Evolutionary conservation across 352 stramenopile species (phyloP).

Genomic region (Globisporangium paddicum): DNA sequence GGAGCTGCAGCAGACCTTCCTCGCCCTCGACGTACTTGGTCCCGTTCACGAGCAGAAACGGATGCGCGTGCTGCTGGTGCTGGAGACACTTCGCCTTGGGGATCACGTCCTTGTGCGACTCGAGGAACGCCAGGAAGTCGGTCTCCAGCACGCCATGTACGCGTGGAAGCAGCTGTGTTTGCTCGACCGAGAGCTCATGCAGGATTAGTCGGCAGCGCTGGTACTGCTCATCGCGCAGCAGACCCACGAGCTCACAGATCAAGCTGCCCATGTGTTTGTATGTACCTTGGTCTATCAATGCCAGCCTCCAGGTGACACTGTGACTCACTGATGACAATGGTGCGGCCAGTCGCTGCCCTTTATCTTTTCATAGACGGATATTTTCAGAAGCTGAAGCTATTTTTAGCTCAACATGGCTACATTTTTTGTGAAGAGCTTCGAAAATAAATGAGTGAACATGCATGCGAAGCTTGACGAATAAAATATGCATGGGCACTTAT

Average conservation of each 20-base stretch:
- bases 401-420: neutral
- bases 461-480: neutral
- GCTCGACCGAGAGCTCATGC: slow-evolving; percentile 46
- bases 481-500: neutral
- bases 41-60: slow-evolving; percentile 51
- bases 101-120: slow-evolving; percentile 26
- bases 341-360: neutral
- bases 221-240: slow-evolving; percentile 50
- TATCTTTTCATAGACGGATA: no score
- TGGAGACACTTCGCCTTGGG: slow-evolving; percentile 19
- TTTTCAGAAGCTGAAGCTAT: no score
- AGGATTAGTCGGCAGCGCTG: slow-evolving; percentile 59
- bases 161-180: slow-evolving; percentile 46
- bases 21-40: slow-evolving; percentile 44
- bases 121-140: slow-evolving; percentile 48
- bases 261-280: slow-evolving; percentile 18
- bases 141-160: slow-evolving; percentile 42
- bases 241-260: slow-evolving; percentile 53
- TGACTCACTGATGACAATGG: neutral
- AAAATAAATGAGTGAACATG: neutral
- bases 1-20: slow-evolving; percentile 50
- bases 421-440: neutral
- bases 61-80: slow-evolving; percentile 26
- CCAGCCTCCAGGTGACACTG: no score
- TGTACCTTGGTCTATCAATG: no score